A percentile compares a stretch with the other conserved stretches of the same genome.
Conservation (phyloP, 495 filamentous ascomycete genomes). For the Penicillium psychrofluorescens region DNA sequence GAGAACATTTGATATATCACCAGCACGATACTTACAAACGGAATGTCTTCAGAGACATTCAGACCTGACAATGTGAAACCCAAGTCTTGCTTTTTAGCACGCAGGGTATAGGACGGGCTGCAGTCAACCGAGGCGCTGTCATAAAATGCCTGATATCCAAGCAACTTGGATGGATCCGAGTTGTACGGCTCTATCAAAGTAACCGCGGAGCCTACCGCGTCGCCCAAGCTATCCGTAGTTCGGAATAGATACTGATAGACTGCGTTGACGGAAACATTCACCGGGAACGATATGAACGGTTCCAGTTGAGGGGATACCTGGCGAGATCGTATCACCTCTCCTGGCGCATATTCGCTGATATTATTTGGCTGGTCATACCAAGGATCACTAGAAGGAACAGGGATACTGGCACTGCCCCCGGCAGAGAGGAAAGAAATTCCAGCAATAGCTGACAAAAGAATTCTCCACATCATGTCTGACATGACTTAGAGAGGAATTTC, state of each 20-base stretch:
- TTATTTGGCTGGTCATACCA: conserved; percentile 10
- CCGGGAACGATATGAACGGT: conserved; percentile 1
- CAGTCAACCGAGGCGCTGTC: conserved; percentile 10
- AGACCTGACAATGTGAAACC: neutral
- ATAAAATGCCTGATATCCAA: conserved; percentile 12
- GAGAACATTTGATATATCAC: neutral
- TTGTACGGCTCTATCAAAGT: conserved; percentile 16
- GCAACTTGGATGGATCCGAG: conserved; percentile 11
- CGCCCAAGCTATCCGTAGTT: conserved; percentile 13
- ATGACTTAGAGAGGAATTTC: no score
- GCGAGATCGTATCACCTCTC: conserved; percentile 12
- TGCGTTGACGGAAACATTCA: conserved; percentile 6
- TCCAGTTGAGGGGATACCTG: conserved; percentile 1
- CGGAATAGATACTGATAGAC: conserved; percentile 14
- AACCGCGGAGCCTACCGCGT: conserved; percentile 8
- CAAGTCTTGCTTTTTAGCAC: neutral
- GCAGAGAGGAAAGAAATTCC: no score
- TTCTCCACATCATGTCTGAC: no score
- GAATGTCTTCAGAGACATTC: conserved; percentile 4
- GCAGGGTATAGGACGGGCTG: conserved; percentile 13
- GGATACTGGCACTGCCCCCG: neutral
- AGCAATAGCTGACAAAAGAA: no score
- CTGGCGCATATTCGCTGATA: conserved; percentile 4
- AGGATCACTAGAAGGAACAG: conserved; percentile 5
- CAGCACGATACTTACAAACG: conserved; percentile 1